phyloP scores from a whole-genome alignment of 164 flowering plant species.

The Berberis thunbergii region DNA sequence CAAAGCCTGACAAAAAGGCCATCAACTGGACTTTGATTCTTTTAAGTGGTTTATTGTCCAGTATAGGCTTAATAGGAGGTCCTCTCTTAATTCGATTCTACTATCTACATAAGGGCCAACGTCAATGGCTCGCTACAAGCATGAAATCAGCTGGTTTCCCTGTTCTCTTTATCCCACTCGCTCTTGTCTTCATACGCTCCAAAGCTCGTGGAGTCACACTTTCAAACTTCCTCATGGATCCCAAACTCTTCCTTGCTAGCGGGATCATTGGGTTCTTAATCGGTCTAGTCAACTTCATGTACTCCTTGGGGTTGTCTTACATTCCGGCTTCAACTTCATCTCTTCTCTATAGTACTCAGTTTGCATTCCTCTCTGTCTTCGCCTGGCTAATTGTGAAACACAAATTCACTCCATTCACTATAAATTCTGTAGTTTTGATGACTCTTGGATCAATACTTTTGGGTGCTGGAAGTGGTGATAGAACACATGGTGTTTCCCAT shows the following conservation, averaged over 20 bases:
- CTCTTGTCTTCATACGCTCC: not conserved
- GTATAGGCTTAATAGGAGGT: constrained; percentile 7
- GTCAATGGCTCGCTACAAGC: constrained; percentile 1
- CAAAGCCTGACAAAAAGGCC: too few relatives aligned
- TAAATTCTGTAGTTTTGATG: too few relatives aligned
- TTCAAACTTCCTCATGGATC: constrained; percentile 5
- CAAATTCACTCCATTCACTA: too few relatives aligned
- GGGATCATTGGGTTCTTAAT: not conserved
- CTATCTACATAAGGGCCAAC: constrained; percentile 6
- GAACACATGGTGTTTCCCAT: too few relatives aligned
- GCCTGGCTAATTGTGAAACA: too few relatives aligned
- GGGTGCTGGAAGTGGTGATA: too few relatives aligned
- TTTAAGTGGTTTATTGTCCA: not conserved
- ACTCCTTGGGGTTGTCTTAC: not conserved
- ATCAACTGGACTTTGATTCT: too few relatives aligned
- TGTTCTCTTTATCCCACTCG: constrained; percentile 7
- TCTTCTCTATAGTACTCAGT: too few relatives aligned
- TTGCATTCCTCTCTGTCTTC: too few relatives aligned
- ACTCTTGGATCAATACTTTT: too few relatives aligned
- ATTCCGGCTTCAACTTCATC: too few relatives aligned
- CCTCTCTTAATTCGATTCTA: constrained; percentile 9
- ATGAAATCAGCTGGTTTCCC: constrained; percentile 4
- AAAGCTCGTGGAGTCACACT: not conserved
- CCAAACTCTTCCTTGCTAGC: constrained; percentile 1
- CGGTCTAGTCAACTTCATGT: constrained; percentile 6